phyloP scores from a whole-genome alignment of 2,329 filamentous ascomycete species.

The Rachicladosporium sp. region DNA sequence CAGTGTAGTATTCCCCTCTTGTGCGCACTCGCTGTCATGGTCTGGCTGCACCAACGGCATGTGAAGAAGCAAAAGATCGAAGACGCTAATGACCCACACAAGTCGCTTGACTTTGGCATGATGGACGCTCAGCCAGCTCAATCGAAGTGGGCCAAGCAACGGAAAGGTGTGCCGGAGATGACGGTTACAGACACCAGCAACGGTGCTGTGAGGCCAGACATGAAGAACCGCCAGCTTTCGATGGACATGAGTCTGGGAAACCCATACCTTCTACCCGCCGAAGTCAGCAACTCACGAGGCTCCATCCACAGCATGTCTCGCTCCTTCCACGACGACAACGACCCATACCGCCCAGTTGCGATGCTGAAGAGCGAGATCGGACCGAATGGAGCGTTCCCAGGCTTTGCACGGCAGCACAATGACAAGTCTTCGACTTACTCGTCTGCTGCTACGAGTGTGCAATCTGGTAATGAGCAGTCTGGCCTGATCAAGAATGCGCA shows the following conservation, averaged over 20 bases:
- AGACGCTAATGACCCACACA: slow-evolving; percentile 76
- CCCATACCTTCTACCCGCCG: slow-evolving; percentile 83
- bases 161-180: slow-evolving; percentile 37
- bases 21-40: slow-evolving; percentile 51
- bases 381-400: slow-evolving; percentile 8
- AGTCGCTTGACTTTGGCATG: slow-evolving; percentile 84
- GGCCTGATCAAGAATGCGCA: slow-evolving; percentile 45
- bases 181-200: slow-evolving; percentile 38
- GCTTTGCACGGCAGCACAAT: slow-evolving; percentile 4
- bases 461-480: slow-evolving; percentile 32
- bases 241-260: slow-evolving; percentile 60
- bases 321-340: slow-evolving; percentile 60
- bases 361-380: slow-evolving; percentile 41
- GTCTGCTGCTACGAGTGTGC: slow-evolving; percentile 34
- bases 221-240: slow-evolving; percentile 38
- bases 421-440: slow-evolving; percentile 38
- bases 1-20: slow-evolving; percentile 61
- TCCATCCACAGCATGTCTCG: slow-evolving; percentile 78
- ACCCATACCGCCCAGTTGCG: slow-evolving; percentile 63
- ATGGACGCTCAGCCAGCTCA: slow-evolving; percentile 10
- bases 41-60: slow-evolving; percentile 70
- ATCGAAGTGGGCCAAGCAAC: slow-evolving; percentile 32
- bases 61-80: slow-evolving; percentile 59
- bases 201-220: background rate
- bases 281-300: slow-evolving; percentile 64